Evolutionary conservation across 768 basidiomycete genomes (phyloP).

Genomic region (Rhodotorula babjevae): DNA sequence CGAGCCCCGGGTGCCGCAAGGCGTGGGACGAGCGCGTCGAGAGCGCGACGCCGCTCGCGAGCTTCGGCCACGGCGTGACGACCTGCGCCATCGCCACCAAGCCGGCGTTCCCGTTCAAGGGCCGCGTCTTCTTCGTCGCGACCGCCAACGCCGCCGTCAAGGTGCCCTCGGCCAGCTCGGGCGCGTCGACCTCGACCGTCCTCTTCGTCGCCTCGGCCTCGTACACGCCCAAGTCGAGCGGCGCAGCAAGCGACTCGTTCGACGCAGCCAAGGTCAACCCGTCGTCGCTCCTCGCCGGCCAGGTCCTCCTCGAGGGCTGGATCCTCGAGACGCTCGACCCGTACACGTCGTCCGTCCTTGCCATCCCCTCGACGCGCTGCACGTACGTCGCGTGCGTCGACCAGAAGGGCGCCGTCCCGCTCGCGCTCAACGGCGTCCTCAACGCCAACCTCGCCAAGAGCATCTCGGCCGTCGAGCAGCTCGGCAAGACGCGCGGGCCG

Average conservation of each 20-base stretch:
- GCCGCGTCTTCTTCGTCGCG: constrained; percentile 77
- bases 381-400: constrained; percentile 79
- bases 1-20: constrained; percentile 65
- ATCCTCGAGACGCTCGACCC: constrained; percentile 93
- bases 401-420: constrained; percentile 72
- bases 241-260: constrained; percentile 34
- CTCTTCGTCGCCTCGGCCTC: constrained; percentile 81
- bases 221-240: not conserved
- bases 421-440: constrained; percentile 71
- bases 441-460: constrained; percentile 62
- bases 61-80: constrained; percentile 67
- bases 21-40: constrained; percentile 85
- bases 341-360: constrained; percentile 85
- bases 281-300: constrained; percentile 66
- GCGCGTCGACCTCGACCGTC: constrained; percentile 55
- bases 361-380: constrained; percentile 87
- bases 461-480: constrained; percentile 68
- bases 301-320: constrained; percentile 87
- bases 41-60: constrained; percentile 63
- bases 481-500: constrained; percentile 62
- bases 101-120: constrained; percentile 76
- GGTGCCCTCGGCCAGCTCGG: constrained; percentile 45
- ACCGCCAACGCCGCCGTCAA: constrained; percentile 59
- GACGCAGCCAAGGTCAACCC: constrained; percentile 66
- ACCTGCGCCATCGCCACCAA: constrained; percentile 62